Conservation (phyloP, 345 rosid species). For the Hirschfeldia incana region DNA sequence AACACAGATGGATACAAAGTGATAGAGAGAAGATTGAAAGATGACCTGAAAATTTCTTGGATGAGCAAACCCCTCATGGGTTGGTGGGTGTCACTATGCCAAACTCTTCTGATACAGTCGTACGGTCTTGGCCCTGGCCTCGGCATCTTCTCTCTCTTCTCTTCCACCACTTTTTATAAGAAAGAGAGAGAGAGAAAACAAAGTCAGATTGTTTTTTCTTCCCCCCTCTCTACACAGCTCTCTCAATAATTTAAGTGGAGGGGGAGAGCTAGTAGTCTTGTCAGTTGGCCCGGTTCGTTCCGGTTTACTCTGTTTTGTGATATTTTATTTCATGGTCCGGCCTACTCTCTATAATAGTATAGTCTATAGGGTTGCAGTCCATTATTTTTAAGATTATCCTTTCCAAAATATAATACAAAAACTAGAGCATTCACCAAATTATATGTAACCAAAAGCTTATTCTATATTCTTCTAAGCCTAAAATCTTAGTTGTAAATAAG, state of each 20-base stretch:
- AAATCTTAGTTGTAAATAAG: neutral
- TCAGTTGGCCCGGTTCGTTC: constrained; percentile 2
- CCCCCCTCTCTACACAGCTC: constrained; percentile 6
- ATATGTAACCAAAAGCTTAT: neutral
- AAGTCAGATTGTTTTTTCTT: neutral
- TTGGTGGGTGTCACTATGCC: constrained; percentile 96
- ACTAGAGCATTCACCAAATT: neutral
- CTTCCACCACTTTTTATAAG: constrained; percentile 22
- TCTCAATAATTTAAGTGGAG: constrained; percentile 35
- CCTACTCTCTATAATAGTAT: neutral
- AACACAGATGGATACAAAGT: constrained; percentile 21
- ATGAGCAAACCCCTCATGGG: constrained; percentile 89
- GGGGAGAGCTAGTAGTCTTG: constrained; percentile 9
- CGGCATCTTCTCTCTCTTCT: constrained; percentile 60
- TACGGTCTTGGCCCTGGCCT: constrained; percentile 95
- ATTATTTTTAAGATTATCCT: neutral
- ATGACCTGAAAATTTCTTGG: constrained; percentile 89
- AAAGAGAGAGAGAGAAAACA: constrained; percentile 19
- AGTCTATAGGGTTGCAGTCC: constrained; percentile 21
- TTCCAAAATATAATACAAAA: neutral
- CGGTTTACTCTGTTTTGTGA: neutral
- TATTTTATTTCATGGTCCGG: neutral
- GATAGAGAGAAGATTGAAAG: neutral
- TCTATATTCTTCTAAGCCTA: neutral
- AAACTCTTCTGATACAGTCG: constrained; percentile 91